Evolutionary conservation across 73 alveolate genomes (phyloP), one percentile per base, ranked within the genome.

Genomic region (Paraurostyla sp.): DNA sequence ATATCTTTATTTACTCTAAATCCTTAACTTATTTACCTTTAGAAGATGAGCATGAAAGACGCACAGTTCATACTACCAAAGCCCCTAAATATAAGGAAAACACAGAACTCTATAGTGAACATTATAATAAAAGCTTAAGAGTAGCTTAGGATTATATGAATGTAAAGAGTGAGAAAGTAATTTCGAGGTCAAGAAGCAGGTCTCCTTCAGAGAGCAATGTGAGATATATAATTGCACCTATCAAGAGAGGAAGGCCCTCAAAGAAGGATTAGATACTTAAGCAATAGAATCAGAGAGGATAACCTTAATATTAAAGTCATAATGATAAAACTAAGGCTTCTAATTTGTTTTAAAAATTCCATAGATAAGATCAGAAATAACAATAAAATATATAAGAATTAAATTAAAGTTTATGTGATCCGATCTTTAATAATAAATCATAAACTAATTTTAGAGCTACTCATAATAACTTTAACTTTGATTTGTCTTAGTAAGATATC

Each of bases 11-110:
- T 38, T 65, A 15, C 41, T 36, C 18, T 16, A 32, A 9, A 1
- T 38, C 82, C 58, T 65, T 65, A 65, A 65, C 58, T 65, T 16
- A 7, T 9, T 36, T 40, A 65, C 82, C 82, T 65, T 40, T 65
- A 65, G 82, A 65, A 65, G 82, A 65, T 65, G 82, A 65, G 46
- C 82, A 65, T 38, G 82, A 65, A 30, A 65, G 82, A 65, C 35
- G 82, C 25, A 40, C 82, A 35, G 82, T 65, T 33, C 82, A 65
- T 65, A 65, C 82, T 18, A 65, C 82, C 6, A 65, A 65, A 40
- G 82, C 40, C 11, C 82, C 82, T 38, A 65, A 65, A 22, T 58
- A 65, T 38, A 65, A 40, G 25, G 6, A 65, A 35, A 65, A 38
- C 9, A 65, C 82, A 35, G 82, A 65, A 22, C 16, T 38, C 42